These are phyloP conservation scores for Jaenimonas drosophilae DNA, from an alignment of 208 protist genomes.

Conservation along the genomic window DNA sequence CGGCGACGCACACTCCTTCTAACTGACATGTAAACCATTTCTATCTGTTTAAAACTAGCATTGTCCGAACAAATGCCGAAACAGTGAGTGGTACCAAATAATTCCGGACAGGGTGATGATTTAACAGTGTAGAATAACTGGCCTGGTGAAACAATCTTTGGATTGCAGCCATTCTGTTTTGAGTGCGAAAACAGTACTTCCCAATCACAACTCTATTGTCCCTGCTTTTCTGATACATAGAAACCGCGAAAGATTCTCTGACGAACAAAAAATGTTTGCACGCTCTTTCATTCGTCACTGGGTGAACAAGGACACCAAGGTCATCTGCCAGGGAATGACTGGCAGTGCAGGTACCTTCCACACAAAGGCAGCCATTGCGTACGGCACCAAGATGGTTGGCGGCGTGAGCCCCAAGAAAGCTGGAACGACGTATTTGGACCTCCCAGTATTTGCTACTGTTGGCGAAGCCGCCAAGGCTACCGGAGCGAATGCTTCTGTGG, in stretches of 20 bases:
- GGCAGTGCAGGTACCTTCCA: constrained; percentile 98
- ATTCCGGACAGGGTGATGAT: too few species aligned
- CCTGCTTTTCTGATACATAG: background rate
- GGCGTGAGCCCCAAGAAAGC: constrained; percentile 96
- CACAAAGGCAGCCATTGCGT: constrained; percentile 94
- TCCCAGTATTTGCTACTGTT: constrained; percentile 94
- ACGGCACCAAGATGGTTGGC: constrained; percentile 98
- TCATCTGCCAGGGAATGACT: constrained; percentile 99
- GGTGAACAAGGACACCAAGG: constrained; percentile 95
- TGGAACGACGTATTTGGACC: constrained; percentile 88
- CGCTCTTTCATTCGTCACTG: constrained; percentile 47
- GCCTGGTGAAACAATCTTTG: too few species aligned
- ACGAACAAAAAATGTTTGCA: constrained; percentile 31
- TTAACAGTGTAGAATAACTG: too few species aligned
- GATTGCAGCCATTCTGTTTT: too few species aligned
- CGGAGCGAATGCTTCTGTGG: constrained; percentile 91
- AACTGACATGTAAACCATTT: too few species aligned
- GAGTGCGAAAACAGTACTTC: too few species aligned
- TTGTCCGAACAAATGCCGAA: too few species aligned
- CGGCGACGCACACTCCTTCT: too few species aligned
- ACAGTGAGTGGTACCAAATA: too few species aligned
- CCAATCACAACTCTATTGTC: background rate
- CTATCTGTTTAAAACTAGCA: too few species aligned
- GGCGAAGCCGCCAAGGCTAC: constrained; percentile 88
- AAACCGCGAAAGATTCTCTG: background rate